Conservation (phyloP, 2,329 filamentous ascomycete species). For the Colletotrichum godetiae region DNA sequence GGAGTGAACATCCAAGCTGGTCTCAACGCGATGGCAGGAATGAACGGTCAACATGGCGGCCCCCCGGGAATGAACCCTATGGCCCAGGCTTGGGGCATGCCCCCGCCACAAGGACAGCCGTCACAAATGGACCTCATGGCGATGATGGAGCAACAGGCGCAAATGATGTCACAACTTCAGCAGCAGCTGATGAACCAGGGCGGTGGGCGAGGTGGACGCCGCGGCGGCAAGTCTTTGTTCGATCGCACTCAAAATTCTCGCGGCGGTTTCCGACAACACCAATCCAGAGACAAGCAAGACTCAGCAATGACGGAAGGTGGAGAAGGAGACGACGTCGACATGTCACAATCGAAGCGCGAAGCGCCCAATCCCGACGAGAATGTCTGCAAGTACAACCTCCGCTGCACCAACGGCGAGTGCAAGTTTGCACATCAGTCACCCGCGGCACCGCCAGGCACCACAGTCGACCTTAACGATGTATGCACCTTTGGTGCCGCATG, state of each 20-base stretch:
- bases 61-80: constrained; percentile 51
- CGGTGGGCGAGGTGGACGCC: constrained; percentile 58
- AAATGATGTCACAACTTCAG: constrained; percentile 83
- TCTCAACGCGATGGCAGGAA: constrained; percentile 54
- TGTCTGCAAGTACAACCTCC: constrained; percentile 89
- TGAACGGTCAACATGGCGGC: constrained; percentile 45
- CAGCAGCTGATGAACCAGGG: constrained; percentile 66
- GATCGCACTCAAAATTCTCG: constrained; percentile 75
- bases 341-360: constrained; percentile 64
- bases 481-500: constrained; percentile 91
- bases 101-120: constrained; percentile 44
- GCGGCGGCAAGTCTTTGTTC: constrained; percentile 73
- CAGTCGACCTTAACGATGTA: constrained; percentile 81
- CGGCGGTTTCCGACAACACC: constrained; percentile 59
- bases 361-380: constrained; percentile 70
- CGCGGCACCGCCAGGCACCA: constrained; percentile 80
- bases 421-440: constrained; percentile 95
- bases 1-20: constrained; percentile 62
- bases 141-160: constrained; percentile 89
- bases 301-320: constrained; percentile 44
- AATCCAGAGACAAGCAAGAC: constrained; percentile 51
- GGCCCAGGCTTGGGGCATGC: constrained; percentile 59
- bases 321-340: constrained; percentile 73
- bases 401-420: constrained; percentile 90
- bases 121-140: constrained; percentile 71